A percentile compares a stretch with the other conserved stretches of the same genome.
Conservation (phyloP, 2,329 filamentous ascomycete species). For the Zasmidium cellare region DNA sequence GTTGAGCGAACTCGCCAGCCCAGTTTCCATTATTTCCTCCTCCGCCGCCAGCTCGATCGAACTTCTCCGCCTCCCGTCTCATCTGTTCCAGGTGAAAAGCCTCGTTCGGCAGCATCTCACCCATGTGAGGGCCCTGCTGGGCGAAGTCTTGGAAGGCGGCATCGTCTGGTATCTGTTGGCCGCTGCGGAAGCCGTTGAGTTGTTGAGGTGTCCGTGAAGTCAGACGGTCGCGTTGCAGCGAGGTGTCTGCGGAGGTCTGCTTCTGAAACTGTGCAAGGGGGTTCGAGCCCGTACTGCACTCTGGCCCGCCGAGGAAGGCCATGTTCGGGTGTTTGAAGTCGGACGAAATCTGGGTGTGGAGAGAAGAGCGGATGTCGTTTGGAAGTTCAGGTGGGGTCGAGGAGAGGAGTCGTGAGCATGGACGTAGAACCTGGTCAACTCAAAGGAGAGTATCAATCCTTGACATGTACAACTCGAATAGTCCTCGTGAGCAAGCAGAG, state of each 20-base stretch:
- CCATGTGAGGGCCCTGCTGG: slow-evolving; percentile 69
- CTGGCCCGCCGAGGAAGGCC: slow-evolving; percentile 94
- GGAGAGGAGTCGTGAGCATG: neutral
- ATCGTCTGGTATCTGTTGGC: slow-evolving; percentile 29
- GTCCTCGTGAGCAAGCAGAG: neutral
- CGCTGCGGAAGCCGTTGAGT: slow-evolving; percentile 33
- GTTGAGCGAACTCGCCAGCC: slow-evolving; percentile 35
- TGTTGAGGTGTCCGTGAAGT: slow-evolving; percentile 28
- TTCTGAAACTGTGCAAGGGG: slow-evolving; percentile 97
- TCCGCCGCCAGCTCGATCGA: slow-evolving; percentile 25
- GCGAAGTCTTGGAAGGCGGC: slow-evolving; percentile 64
- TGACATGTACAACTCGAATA: neutral
- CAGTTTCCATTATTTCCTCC: slow-evolving; percentile 28
- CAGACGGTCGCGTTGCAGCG: slow-evolving; percentile 85
- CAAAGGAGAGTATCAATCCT: neutral
- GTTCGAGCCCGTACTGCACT: slow-evolving; percentile 95
- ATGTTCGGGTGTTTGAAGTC: slow-evolving; percentile 49
- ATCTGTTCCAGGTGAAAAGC: slow-evolving; percentile 69
- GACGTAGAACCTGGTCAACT: neutral
- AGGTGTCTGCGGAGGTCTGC: slow-evolving; percentile 94
- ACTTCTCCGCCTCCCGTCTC: slow-evolving; percentile 61
- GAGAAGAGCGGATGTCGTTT: neutral
- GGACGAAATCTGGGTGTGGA: neutral
- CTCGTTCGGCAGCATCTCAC: slow-evolving; percentile 52
- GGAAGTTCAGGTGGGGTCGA: neutral